A percentile compares a stretch with the other conserved stretches of the same genome.
Conservation (phyloP, 2,329 filamentous ascomycete genomes). For the Venturia aucupariae region DNA sequence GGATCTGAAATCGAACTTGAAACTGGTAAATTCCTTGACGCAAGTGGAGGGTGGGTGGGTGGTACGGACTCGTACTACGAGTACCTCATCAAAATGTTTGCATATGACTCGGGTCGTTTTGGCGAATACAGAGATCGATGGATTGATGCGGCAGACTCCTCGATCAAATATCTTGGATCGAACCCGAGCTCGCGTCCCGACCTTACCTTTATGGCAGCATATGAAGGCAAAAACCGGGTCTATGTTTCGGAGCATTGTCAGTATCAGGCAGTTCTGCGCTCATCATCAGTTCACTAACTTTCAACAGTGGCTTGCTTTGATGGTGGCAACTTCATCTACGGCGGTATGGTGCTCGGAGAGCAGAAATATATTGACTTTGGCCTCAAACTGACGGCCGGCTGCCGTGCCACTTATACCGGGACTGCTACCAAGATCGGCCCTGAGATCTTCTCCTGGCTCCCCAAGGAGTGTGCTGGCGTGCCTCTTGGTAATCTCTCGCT, state of each 20-base stretch:
- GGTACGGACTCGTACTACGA: slow-evolving; percentile 78
- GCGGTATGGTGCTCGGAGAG: slow-evolving; percentile 58
- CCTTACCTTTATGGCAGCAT: slow-evolving; percentile 61
- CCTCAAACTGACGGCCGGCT: slow-evolving; percentile 60
- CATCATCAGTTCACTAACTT: background rate
- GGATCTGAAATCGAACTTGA: slow-evolving; percentile 57
- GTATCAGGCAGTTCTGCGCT: slow-evolving; percentile 17
- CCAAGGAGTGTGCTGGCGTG: slow-evolving; percentile 7
- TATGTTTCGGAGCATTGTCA: slow-evolving; percentile 36
- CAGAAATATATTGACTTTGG: slow-evolving; percentile 66
- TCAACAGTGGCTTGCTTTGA: slow-evolving; percentile 63
- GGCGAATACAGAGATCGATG: slow-evolving; percentile 61
- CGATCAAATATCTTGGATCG: slow-evolving; percentile 60
- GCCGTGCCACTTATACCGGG: slow-evolving; percentile 61
- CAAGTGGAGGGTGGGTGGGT: slow-evolving; percentile 64
- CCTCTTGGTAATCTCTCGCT: background rate
- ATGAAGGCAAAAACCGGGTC: slow-evolving; percentile 34
- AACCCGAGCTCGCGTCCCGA: slow-evolving; percentile 58
- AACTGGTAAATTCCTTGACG: slow-evolving; percentile 59
- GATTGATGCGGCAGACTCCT: slow-evolving; percentile 65
- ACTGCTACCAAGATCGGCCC: slow-evolving; percentile 70
- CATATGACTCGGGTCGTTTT: slow-evolving; percentile 63
- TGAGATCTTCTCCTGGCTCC: slow-evolving; percentile 43
- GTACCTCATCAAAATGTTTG: slow-evolving; percentile 84
- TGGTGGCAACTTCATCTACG: slow-evolving; percentile 78